These are phyloP conservation scores for Fusarium hainanense DNA, from an alignment of 2,329 filamentous ascomycete genomes.

Conservation along the genomic window DNA sequence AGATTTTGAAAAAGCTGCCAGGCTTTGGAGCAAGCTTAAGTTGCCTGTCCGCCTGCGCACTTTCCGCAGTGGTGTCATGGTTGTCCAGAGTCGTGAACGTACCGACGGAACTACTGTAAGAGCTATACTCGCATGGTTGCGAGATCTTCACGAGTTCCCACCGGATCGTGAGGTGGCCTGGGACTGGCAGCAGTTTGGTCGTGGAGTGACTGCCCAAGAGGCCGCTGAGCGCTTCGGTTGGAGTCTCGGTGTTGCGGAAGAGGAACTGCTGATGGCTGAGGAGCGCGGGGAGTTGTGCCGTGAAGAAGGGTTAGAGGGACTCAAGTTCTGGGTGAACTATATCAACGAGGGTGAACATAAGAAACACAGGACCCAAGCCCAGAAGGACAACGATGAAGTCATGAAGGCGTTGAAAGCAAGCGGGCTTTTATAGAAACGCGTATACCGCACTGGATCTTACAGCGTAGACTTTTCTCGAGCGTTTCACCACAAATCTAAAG, in stretches of 20 bases:
- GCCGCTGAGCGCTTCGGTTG: slow-evolving; percentile 91
- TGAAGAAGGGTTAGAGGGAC: slow-evolving; percentile 89
- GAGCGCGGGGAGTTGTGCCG: slow-evolving; percentile 88
- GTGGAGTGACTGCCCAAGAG: slow-evolving; percentile 90
- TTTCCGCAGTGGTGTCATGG: slow-evolving; percentile 94
- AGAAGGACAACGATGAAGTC: slow-evolving; percentile 56
- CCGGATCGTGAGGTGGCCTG: slow-evolving; percentile 74
- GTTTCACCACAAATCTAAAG: neutral
- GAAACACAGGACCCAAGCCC: slow-evolving; percentile 44
- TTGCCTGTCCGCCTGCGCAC: slow-evolving; percentile 87
- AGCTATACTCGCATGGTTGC: slow-evolving; percentile 80
- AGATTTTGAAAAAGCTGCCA: slow-evolving; percentile 91
- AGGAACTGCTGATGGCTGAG: slow-evolving; percentile 97
- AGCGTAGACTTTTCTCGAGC: slow-evolving; percentile 17
- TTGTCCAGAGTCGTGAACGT: slow-evolving; percentile 87
- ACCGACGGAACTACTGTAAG: slow-evolving; percentile 91
- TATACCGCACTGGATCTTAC: slow-evolving; percentile 5
- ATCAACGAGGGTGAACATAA: slow-evolving; percentile 60
- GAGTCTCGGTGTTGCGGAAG: slow-evolving; percentile 95
- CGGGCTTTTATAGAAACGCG: slow-evolving; percentile 46
- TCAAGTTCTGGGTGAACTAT: slow-evolving; percentile 92
- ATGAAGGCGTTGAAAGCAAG: slow-evolving; percentile 57
- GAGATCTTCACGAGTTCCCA: slow-evolving; percentile 74
- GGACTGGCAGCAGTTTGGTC: slow-evolving; percentile 83
- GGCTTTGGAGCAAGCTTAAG: slow-evolving; percentile 87